Base-by-base conservation (phyloP, 306 rosid genomes). In the Gastrolobium bilobum region DNA sequence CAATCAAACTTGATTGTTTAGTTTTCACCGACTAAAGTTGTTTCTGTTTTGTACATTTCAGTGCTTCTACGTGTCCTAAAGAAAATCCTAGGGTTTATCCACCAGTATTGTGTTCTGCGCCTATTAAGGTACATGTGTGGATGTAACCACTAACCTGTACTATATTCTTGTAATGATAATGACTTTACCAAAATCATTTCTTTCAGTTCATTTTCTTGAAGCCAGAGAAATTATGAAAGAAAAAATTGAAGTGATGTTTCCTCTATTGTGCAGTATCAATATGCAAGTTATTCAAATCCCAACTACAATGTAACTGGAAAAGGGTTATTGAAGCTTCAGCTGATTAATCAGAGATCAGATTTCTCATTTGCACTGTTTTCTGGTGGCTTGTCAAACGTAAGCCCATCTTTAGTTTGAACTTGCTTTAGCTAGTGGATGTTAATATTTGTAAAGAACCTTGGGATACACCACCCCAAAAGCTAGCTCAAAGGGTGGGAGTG, bases 331-430 rank as follows among this genome's bases (percentile, higher is more conserved):
- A 90, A 84, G 78, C 90, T 92, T 67, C 90, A 80, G 84, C 78
- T 92, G 82, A 94, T 94, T 82, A 94, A 92, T 73, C 97, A 92
- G 84, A 90, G 97, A 94, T 88, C 89, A 33, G 93, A 94, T 82
- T 94, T 94, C 89, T 81, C 98, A 37, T 92, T 94, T 63, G 97
- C 85, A 52, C 82, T 94, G 33, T 94, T 94, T 85, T 89, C 97
- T 33, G 94, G 97, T 14, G 97, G 94, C 44, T 83, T 94, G 59
- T 84, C 89, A 47, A 83, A 87, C 26, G 97, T 92, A 85, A 70
- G 92, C 3, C 14, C 5, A 11, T 60, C 43, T 0, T 44, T 40
- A 30, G 57, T 58, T 64, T 77, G 44, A 76, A 58, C 82, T 71
- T 52, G 30, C 52, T 31, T 76, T 75, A 38, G 14, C 69, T 62